Evolutionary conservation across 2,329 filamentous ascomycete species (phyloP).

Genomic region (Pyrenophora seminiperda): DNA sequence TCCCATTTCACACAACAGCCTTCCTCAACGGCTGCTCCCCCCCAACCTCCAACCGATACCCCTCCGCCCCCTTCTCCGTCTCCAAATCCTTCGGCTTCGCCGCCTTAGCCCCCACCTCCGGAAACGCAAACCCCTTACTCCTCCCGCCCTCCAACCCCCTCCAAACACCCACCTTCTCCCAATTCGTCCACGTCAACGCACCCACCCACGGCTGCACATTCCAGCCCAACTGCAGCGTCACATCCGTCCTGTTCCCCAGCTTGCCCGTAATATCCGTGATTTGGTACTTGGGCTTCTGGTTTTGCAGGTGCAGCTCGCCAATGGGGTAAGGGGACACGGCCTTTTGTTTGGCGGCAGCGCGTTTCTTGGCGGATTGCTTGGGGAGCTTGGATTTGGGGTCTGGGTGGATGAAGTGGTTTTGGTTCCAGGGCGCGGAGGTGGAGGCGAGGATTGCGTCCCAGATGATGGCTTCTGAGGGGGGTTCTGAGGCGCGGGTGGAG

Average conservation of each 20-base stretch:
- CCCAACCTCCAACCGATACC: conserved; percentile 51
- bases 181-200: conserved; percentile 74
- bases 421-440: conserved; percentile 62
- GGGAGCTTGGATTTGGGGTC: conserved; percentile 59
- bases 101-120: conserved; percentile 68
- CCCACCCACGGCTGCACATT: conserved; percentile 99
- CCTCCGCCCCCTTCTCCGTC: conserved; percentile 57
- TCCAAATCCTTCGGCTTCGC: conserved; percentile 57
- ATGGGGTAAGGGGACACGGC: conserved; percentile 50
- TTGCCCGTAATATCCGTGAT: conserved; percentile 87
- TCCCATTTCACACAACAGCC: conserved; percentile 1
- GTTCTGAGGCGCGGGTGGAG: conserved; percentile 50
- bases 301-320: conserved; percentile 76
- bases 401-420: conserved; percentile 59
- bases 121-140: conserved; percentile 68
- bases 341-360: conserved; percentile 16
- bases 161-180: conserved; percentile 63
- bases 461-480: conserved; percentile 73
- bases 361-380: conserved; percentile 46
- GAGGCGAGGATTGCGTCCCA: conserved; percentile 94
- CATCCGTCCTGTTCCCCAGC: conserved; percentile 74
- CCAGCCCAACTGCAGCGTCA: conserved; percentile 83
- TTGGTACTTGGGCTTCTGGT: conserved; percentile 94
- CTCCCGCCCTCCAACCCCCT: conserved; percentile 67
- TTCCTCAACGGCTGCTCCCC: conserved; percentile 36